phyloP scores from a whole-genome alignment of 2,329 filamentous ascomycete genomes.

The Aspergillus thermomutatus region DNA sequence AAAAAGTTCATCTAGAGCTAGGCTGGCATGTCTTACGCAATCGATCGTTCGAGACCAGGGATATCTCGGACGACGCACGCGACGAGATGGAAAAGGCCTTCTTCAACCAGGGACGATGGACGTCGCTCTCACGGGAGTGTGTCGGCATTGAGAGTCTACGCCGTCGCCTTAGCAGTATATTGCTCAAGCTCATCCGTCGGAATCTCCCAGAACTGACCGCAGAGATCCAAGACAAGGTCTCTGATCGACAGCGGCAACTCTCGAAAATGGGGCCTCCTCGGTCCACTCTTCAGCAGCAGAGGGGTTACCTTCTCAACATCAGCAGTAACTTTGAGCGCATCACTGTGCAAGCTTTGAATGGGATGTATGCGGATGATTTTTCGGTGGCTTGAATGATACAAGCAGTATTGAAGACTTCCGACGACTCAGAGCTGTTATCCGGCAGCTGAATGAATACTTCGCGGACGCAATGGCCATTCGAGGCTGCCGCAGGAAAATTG shows the following conservation, averaged over 20 bases:
- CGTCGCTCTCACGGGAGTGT: conserved; percentile 15
- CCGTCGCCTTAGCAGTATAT: conserved; percentile 35
- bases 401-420: conserved; percentile 14
- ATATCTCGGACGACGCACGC: conserved; percentile 20
- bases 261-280: conserved; percentile 23
- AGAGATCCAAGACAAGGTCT: conserved; percentile 32
- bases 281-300: conserved; percentile 21
- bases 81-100: conserved; percentile 33
- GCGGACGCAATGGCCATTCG: conserved; percentile 19
- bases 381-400: conserved; percentile 23
- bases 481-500: conserved; percentile 14
- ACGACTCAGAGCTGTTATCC: conserved; percentile 27
- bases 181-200: conserved; percentile 26
- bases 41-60: conserved; percentile 36
- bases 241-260: conserved; percentile 29
- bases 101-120: conserved; percentile 29
- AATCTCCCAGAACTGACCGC: conserved; percentile 37
- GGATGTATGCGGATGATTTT: conserved; percentile 43
- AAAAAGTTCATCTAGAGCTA: conserved; percentile 41
- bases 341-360: conserved; percentile 38
- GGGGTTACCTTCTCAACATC: conserved; percentile 31
- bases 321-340: conserved; percentile 38
- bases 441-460: conserved; percentile 26
- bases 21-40: conserved; percentile 52
- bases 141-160: conserved; percentile 37